Evolutionary conservation across 352 stramenopile species (phyloP).

Genomic region (Phytopythium kandeliae): DNA sequence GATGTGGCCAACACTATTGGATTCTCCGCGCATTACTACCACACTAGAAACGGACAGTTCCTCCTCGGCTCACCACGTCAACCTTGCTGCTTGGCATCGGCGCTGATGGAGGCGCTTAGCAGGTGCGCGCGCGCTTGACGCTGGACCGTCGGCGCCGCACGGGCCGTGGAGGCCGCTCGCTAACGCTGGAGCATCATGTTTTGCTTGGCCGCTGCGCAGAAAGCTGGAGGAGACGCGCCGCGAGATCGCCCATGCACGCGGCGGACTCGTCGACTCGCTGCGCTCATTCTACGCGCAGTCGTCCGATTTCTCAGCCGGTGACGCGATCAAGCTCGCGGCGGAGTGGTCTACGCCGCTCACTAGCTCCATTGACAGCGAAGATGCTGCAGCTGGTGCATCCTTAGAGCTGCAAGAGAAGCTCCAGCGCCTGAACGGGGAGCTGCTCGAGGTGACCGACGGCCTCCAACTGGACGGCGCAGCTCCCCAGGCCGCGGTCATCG

Average conservation of each 20-base stretch:
- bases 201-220: conserved; percentile 13
- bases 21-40: no score
- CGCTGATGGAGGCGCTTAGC: not conserved
- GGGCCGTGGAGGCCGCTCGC: no score
- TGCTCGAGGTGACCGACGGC: conserved; percentile 42
- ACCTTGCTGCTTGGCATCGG: not conserved
- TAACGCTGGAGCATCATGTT: no score
- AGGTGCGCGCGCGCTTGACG: not conserved
- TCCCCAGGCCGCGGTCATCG: conserved; percentile 35
- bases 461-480: conserved; percentile 37
- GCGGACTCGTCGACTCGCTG: conserved; percentile 50
- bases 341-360: conserved; percentile 24
- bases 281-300: conserved; percentile 59
- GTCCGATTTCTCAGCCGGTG: conserved; percentile 49
- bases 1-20: no score
- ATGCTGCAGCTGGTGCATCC: not conserved
- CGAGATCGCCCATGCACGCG: conserved; percentile 52
- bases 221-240: conserved; percentile 63
- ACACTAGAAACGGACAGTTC: not conserved
- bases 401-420: conserved; percentile 55
- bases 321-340: conserved; percentile 49
- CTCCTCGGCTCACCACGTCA: no score
- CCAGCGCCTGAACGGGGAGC: conserved; percentile 25
- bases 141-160: not conserved
- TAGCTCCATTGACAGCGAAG: not conserved